A percentile compares a stretch with the other conserved stretches of the same genome.
Conservation (phyloP, 139 green algal genomes). For the Chlamydomonas urium region DNA sequence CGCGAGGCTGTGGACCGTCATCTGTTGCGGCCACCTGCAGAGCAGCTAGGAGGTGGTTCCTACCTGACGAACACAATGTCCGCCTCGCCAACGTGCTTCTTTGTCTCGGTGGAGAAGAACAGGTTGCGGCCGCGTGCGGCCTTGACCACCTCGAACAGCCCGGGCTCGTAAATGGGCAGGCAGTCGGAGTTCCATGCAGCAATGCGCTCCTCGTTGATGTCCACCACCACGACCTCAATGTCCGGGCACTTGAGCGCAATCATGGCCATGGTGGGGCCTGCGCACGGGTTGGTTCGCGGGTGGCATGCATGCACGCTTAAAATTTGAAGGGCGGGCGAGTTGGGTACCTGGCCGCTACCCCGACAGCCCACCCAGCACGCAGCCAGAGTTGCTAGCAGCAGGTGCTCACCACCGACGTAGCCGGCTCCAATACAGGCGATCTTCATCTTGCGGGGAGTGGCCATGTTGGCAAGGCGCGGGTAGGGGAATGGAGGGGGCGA, state of each 20-base stretch:
- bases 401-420: slow-evolving; percentile 75
- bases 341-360: no score
- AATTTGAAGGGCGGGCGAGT: no score
- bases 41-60: no score
- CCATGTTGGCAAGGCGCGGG: not conserved
- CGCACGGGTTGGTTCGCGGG: slow-evolving; percentile 23
- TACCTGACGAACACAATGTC: slow-evolving; percentile 96
- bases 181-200: slow-evolving; percentile 89
- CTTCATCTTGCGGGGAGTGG: slow-evolving; percentile 9
- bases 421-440: slow-evolving; percentile 66
- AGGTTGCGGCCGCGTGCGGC: slow-evolving; percentile 81
- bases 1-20: no score
- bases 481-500: not conserved
- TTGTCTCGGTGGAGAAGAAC: slow-evolving; percentile 94
- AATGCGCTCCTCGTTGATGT: slow-evolving; percentile 79
- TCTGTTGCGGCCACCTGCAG: no score
- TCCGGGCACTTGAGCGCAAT: slow-evolving; percentile 93
- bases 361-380: no score
- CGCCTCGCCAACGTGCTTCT: slow-evolving; percentile 88
- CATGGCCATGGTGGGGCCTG: slow-evolving; percentile 85
- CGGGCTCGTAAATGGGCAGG: slow-evolving; percentile 97
- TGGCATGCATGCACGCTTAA: not conserved
- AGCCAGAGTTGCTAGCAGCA: no score
- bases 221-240: slow-evolving; percentile 89
- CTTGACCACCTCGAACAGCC: slow-evolving; percentile 89